phyloP scores from a whole-genome alignment of 208 protist species.

The Ichthyophonus hoferi region DNA sequence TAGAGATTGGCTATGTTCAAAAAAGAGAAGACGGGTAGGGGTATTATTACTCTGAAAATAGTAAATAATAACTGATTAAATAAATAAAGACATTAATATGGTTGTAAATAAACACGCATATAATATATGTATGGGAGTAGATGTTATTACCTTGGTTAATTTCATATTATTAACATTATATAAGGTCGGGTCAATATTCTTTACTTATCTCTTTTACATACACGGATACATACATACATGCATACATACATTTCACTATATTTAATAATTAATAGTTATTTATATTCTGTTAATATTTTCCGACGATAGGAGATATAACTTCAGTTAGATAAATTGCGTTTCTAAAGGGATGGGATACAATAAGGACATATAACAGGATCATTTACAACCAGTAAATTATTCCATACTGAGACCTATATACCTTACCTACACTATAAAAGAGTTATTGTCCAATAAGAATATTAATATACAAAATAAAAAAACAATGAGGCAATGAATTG shows the following conservation, averaged over 20 bases:
- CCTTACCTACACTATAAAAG: neutral
- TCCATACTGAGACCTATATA: no score
- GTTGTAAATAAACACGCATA: neutral
- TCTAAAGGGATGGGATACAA: no score
- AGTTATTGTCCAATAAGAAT: neutral
- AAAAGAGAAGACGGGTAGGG: neutral
- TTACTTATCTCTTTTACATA: neutral
- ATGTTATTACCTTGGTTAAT: neutral
- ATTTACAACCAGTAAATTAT: no score
- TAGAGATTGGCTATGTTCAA: neutral
- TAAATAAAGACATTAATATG: no score
- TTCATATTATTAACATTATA: slow-evolving; percentile 1
- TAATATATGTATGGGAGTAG: neutral
- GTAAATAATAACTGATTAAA: neutral
- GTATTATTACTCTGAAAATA: neutral
- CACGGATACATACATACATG: neutral
- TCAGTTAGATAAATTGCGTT: no score
- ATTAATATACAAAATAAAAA: slow-evolving; percentile 2
- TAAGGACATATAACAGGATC: no score
- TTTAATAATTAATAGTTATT: slow-evolving; percentile 1
- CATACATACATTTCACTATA: neutral
- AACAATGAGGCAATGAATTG: neutral
- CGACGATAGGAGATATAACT: no score
- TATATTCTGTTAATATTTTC: no score
- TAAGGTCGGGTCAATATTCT: neutral